Base-by-base conservation (phyloP, 768 basidiomycete species). In the Butyriboletus loyo region DNA sequence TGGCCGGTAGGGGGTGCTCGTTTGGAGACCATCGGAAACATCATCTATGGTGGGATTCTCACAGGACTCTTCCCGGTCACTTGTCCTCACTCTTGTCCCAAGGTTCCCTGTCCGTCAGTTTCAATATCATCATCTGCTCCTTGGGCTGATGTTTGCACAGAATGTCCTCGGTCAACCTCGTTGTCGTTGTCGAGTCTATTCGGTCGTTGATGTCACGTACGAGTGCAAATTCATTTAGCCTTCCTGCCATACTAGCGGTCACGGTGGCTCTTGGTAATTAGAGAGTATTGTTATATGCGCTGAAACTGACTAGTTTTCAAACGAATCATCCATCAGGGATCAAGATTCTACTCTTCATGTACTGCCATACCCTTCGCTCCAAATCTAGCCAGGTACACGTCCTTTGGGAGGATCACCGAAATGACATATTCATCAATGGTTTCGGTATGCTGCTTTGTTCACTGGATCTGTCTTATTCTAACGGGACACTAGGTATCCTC, bases 321-420 rank as follows among this genome's bases (percentile, higher is more conserved):
- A 38, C 34, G n/a, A 41, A 30, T 43, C n/a, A 9, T 32, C 25
- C 17, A 0, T 31, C 38, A 93, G 91, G 79, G 45, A 84, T 90
- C 56, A 99, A 99, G 71, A 77, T 92, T 41, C 39, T 85, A 0
- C 80, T 99, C 38, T 98, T 98, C 73, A 34, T 93, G 5, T 97
- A 93, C 71, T 94, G 94, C 68, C 82, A 75, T 62, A 78, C 89
- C 4, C 77, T 96, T 40, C 84, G 91, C 27, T 79, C 78, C 30
- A 83, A 81, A 57, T 93, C 89, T 7, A 94, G 90, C 61, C 97
- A 99, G 71, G 96, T 99, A 3, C 82, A 83, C 41, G 83, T 97
- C n/a, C 79, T 97, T 27, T 98, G 92, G 93, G 91, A 97, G 69
- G 96, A 98, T 65, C 95, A 98, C 58, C 78, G 95, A 59, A 98